These are phyloP conservation scores for Penicillium rolfsii DNA, from an alignment of 2,329 filamentous ascomycete species.

Conservation along the genomic window DNA sequence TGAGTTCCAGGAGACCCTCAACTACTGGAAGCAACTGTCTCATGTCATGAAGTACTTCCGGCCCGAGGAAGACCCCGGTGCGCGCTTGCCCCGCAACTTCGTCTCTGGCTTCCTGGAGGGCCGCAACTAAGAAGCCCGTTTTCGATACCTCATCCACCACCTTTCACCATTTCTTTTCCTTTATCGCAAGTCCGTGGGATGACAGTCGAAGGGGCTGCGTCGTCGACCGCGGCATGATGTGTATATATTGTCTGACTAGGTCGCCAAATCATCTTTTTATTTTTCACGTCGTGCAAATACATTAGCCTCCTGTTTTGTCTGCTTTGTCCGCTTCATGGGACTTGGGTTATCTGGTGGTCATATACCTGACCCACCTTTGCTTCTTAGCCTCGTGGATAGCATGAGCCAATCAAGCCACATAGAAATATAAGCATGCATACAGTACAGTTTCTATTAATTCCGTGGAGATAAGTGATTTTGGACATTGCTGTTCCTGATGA, in stretches of 20 bases:
- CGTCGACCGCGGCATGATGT: constrained; percentile 38
- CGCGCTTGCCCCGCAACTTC: constrained; percentile 82
- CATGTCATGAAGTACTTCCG: constrained; percentile 98
- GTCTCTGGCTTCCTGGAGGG: constrained; percentile 96
- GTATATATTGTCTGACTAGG: constrained; percentile 44
- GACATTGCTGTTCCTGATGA: not conserved
- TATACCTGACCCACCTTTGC: not conserved
- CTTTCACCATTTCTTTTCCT: constrained; percentile 21
- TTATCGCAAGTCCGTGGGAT: constrained; percentile 28
- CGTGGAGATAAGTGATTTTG: not conserved
- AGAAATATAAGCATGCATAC: constrained; percentile 8
- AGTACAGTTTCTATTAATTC: not conserved
- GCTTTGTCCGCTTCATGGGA: not conserved
- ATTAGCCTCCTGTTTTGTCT: not conserved
- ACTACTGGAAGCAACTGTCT: constrained; percentile 97
- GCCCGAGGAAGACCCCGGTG: constrained; percentile 76
- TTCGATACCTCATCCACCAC: constrained; percentile 19
- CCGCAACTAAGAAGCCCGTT: constrained; percentile 48
- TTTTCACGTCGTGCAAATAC: not conserved
- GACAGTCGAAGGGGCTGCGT: constrained; percentile 20
- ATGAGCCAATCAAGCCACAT: constrained; percentile 4
- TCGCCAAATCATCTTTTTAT: constrained; percentile 21
- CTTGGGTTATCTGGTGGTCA: not conserved
- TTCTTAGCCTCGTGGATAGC: not conserved
- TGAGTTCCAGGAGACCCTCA: constrained; percentile 98